Conservation (phyloP, 352 stramenopile species). For the Phytophthora colocasiae region DNA sequence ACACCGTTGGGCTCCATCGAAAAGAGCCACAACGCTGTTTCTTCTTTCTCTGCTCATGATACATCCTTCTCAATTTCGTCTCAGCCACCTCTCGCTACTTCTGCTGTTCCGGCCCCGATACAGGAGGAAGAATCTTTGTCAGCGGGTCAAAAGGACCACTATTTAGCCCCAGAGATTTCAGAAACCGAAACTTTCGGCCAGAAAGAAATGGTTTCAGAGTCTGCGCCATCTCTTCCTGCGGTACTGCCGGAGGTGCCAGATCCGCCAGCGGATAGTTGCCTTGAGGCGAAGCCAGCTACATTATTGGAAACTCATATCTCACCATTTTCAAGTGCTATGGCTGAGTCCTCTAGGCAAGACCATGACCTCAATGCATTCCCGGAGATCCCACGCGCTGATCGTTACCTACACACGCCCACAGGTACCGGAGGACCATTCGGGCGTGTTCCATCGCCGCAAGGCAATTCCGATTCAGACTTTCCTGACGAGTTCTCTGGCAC, state of each 20-base stretch:
- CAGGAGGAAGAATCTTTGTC: conserved; percentile 3
- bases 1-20: conserved; percentile 29
- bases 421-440: conserved; percentile 41
- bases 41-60: conserved; percentile 16
- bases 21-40: conserved; percentile 7
- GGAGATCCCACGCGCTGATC: conserved; percentile 33
- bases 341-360: conserved; percentile 13
- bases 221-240: conserved; percentile 4
- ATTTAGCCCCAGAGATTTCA: conserved; percentile 2
- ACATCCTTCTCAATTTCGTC: conserved; percentile 14
- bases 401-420: conserved; percentile 43
- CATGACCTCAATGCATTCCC: conserved; percentile 32
- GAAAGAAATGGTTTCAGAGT: conserved; percentile 5
- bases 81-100: conserved; percentile 14
- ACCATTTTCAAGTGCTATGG: conserved; percentile 36
- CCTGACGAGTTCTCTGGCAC: conserved; percentile 14
- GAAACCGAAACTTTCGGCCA: conserved; percentile 4
- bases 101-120: conserved; percentile 1
- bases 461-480: conserved; percentile 17
- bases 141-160: conserved; percentile 4
- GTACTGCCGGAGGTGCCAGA: neutral
- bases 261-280: neutral
- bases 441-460: conserved; percentile 31
- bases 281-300: conserved; percentile 14
- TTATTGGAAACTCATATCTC: conserved; percentile 17